phyloP scores from a whole-genome alignment of 768 basidiomycete species.

The Boletus insuetus region DNA sequence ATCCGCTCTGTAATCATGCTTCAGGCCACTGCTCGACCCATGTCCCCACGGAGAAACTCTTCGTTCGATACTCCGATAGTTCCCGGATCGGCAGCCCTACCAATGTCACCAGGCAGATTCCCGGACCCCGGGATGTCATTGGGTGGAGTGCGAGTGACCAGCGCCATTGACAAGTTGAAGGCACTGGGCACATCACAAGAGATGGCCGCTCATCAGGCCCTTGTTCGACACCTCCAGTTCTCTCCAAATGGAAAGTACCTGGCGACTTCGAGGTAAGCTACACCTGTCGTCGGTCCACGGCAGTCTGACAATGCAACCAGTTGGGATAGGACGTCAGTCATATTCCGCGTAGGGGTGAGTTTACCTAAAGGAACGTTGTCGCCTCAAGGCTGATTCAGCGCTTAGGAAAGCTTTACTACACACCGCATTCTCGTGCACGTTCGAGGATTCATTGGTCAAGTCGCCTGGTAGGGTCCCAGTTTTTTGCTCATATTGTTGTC shows the following conservation, averaged over 20 bases:
- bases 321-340: constrained; percentile 51
- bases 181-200: constrained; percentile 40
- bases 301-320: constrained; percentile 24
- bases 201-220: constrained; percentile 44
- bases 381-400: constrained; percentile 13
- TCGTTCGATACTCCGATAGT: constrained; percentile 28
- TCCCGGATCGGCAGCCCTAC: constrained; percentile 16
- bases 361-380: constrained; percentile 2
- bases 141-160: constrained; percentile 39
- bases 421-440: constrained; percentile 51
- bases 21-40: constrained; percentile 32
- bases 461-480: constrained; percentile 41
- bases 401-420: constrained; percentile 41
- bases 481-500: not conserved
- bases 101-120: constrained; percentile 32
- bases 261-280: constrained; percentile 48
- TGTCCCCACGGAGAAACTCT: constrained; percentile 31
- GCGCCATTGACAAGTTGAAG: constrained; percentile 42
- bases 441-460: constrained; percentile 52
- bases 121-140: constrained; percentile 35
- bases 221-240: constrained; percentile 54
- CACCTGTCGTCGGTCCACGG: not conserved
- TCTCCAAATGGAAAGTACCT: constrained; percentile 53
- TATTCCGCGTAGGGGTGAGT: constrained; percentile 47
- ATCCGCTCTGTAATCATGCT: constrained; percentile 49